Evolutionary conservation across 1,139 yeast genomes (phyloP).

Genomic region (Martiniozyma asiatica): DNA sequence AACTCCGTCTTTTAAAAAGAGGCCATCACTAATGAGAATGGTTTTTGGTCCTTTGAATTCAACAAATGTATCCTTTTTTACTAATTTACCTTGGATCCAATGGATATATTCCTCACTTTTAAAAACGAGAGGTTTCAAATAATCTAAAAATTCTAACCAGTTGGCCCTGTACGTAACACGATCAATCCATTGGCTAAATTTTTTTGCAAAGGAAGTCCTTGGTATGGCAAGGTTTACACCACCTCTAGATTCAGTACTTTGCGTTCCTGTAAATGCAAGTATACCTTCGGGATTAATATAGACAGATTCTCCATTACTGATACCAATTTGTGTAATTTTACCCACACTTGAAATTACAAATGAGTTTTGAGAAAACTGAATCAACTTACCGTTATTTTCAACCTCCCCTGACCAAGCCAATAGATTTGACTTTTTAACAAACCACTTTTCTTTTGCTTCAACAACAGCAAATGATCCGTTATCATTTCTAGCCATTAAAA

Average conservation of each 20-base stretch:
- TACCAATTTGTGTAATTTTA: slow-evolving; percentile 24
- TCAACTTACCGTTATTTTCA: slow-evolving; percentile 12
- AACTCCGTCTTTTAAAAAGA: slow-evolving; percentile 14
- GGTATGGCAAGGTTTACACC: slow-evolving; percentile 18
- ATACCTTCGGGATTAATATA: slow-evolving; percentile 27
- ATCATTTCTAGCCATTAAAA: slow-evolving; percentile 17
- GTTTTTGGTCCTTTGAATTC: slow-evolving; percentile 19
- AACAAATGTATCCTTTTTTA: too few relatives aligned
- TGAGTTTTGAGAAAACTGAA: slow-evolving; percentile 25
- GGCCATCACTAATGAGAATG: slow-evolving; percentile 16
- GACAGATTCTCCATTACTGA: slow-evolving; percentile 25
- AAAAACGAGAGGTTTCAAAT: neutral
- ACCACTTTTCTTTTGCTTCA: slow-evolving; percentile 24
- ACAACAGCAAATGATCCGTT: slow-evolving; percentile 17
- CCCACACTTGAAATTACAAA: slow-evolving; percentile 29
- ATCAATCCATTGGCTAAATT: neutral
- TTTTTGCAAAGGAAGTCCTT: slow-evolving; percentile 4
- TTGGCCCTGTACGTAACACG: neutral
- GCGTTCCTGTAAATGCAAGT: slow-evolving; percentile 23
- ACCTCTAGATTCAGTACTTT: slow-evolving; percentile 8
- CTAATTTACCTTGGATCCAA: too few relatives aligned
- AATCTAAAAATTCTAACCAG: neutral
- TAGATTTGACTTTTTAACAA: slow-evolving; percentile 25
- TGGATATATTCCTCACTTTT: slow-evolving; percentile 1
- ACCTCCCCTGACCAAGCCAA: slow-evolving; percentile 36